A percentile compares a stretch with the other conserved stretches of the same genome.
Evolutionary conservation across 306 rosid genomes (phyloP).

Genomic region (Alnus glutinosa): DNA sequence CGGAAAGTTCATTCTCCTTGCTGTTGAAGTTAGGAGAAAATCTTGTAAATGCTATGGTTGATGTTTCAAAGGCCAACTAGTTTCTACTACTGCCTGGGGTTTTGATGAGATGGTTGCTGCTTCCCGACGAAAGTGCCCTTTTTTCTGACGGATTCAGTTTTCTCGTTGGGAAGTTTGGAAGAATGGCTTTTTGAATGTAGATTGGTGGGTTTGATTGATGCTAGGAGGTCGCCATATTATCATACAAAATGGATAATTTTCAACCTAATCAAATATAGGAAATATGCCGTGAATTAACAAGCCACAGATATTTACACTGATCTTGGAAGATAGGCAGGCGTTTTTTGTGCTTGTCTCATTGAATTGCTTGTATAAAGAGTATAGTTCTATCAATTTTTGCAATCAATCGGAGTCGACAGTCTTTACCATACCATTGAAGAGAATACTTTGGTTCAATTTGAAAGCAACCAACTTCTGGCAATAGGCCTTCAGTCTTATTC

Average conservation of each 20-base stretch:
- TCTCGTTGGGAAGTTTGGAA: conserved; percentile 21
- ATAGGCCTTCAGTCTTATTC: neutral
- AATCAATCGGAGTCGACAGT: neutral
- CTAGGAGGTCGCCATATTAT: conserved; percentile 16
- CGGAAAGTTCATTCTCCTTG: conserved; percentile 18
- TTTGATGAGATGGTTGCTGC: conserved; percentile 16
- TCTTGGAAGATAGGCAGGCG: conserved; percentile 53
- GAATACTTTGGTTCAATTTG: neutral
- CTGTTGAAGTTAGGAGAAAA: conserved; percentile 11
- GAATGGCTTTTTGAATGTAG: conserved; percentile 22
- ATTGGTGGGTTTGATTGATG: conserved; percentile 16
- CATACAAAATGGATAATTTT: conserved; percentile 20
- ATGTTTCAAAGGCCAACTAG: conserved; percentile 21
- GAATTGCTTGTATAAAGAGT: conserved; percentile 56
- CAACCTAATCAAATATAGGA: conserved; percentile 19
- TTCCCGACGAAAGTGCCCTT: conserved; percentile 10
- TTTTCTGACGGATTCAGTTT: conserved; percentile 2
- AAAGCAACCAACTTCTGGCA: neutral
- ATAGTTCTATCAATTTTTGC: conserved; percentile 17
- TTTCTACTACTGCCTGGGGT: conserved; percentile 9
- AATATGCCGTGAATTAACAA: conserved; percentile 23
- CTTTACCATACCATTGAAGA: neutral
- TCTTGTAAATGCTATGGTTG: conserved; percentile 7
- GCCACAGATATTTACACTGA: conserved; percentile 27
- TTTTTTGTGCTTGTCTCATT: conserved; percentile 66